Evolutionary conservation across 1,284 basidiomycete species (phyloP), one percentile per base, ranked within the genome.

Genomic region (Porodaedalea pini): DNA sequence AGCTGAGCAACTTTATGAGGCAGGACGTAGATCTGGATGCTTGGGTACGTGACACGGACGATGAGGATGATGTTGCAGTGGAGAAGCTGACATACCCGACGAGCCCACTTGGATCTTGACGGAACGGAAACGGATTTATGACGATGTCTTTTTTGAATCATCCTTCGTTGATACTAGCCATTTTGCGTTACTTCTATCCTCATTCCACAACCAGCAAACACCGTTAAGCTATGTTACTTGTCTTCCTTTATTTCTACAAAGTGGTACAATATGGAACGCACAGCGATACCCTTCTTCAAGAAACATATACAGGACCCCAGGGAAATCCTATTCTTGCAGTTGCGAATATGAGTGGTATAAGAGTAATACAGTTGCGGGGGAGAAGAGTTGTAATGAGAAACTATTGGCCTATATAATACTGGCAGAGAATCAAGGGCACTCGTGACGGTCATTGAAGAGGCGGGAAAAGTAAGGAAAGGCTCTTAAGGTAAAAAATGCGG

Each of bases 21-120:
- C 66, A 69, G 58, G 78, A 78, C 44, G 74, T 80, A 1, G 76
- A 79, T 59, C 75, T 75, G 56, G 70, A 70, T 27, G 75, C 71
- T 6, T 79, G 76, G 78, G 45, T 78, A 57, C 70, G 68, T 41
- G 76, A 77, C 62, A 54, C 67, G 6, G 67, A 64, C 27, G 65
- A 66, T 17, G 65, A 65, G 2, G 67, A 69, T 32, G 65, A 65
- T 13, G 63, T 59, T 43, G 48, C 52, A 13, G 29, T 54, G 34
- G 52, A 54, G 48, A 31, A 43, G 32, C 25, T 43, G 47, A 59
- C 52, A 4, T 48, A 27, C 44, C 17, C 52, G 29, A 19, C 27
- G 25, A 54, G 39, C 15, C 19, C 39, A 6, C 8, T 52, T 10
- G 21, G 17, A 8, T 17, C 17, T 29, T 52, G n/a, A 52, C 27